Evolutionary conservation across 2,329 filamentous ascomycete species (phyloP).

Genomic region (Orbilia blumenaviensis): DNA sequence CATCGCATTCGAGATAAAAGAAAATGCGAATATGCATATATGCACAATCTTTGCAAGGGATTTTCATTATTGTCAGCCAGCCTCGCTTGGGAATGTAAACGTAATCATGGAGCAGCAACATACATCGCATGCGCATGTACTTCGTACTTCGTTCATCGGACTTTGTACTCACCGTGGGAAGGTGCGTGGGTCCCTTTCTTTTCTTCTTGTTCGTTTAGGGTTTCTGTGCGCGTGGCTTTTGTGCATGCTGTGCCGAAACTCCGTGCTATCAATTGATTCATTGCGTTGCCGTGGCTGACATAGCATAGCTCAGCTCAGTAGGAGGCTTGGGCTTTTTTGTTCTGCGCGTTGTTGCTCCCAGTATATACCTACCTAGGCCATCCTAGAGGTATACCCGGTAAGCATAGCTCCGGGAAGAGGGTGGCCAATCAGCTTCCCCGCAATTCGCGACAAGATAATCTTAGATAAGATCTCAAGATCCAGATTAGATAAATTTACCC

Average conservation of each 20-base stretch:
- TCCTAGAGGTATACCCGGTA: no score
- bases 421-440: conserved; percentile 32
- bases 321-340: no score
- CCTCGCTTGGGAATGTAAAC: conserved; percentile 24
- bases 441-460: conserved; percentile 31
- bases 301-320: no score
- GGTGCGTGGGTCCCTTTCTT: not conserved
- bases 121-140: no score
- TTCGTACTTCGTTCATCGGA: no score
- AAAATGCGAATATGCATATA: not conserved
- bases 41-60: not conserved
- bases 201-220: conserved; percentile 37
- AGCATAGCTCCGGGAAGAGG: no score
- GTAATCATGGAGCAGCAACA: conserved; percentile 50
- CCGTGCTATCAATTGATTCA: no score
- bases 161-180: no score
- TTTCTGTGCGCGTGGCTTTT: not conserved
- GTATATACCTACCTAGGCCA: no score
- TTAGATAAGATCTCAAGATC: conserved; percentile 48
- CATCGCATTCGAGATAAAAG: not conserved
- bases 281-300: no score
- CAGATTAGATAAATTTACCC: conserved; percentile 22
- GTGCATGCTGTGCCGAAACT: conserved; percentile 42
- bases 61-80: conserved; percentile 1
- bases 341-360: no score